Evolutionary conservation across 306 rosid genomes (phyloP).

Genomic region (Gleditsia sinensis): DNA sequence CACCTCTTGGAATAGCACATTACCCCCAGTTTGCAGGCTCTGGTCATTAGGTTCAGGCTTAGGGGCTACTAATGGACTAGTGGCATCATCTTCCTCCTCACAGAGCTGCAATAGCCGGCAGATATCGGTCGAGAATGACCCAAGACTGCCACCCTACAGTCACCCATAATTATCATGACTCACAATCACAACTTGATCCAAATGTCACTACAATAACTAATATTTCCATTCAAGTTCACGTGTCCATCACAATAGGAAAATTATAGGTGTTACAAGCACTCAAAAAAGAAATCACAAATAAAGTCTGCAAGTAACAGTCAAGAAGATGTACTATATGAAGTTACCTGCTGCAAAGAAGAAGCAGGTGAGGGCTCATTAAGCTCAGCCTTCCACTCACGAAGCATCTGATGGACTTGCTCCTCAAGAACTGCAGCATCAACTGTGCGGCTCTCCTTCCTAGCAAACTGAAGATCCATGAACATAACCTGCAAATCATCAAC

Average conservation of each 20-base stretch:
- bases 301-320: slow-evolving; percentile 25
- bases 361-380: slow-evolving; percentile 86
- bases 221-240: slow-evolving; percentile 11
- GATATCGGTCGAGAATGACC: slow-evolving; percentile 84
- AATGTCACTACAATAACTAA: slow-evolving; percentile 5
- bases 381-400: slow-evolving; percentile 90
- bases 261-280: neutral
- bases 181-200: slow-evolving; percentile 35
- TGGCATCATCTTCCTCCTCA: slow-evolving; percentile 93
- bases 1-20: slow-evolving; percentile 58
- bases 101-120: slow-evolving; percentile 73
- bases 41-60: slow-evolving; percentile 79
- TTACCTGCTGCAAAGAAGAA: slow-evolving; percentile 83
- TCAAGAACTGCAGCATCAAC: slow-evolving; percentile 70
- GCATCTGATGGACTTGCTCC: slow-evolving; percentile 94
- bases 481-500: slow-evolving; percentile 81
- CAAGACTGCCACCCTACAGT: slow-evolving; percentile 77
- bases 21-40: slow-evolving; percentile 53
- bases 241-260: slow-evolving; percentile 24
- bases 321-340: slow-evolving; percentile 26
- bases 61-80: slow-evolving; percentile 79
- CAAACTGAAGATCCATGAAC: slow-evolving; percentile 77
- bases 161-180: slow-evolving; percentile 41
- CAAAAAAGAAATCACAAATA: neutral
- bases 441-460: slow-evolving; percentile 85